Evolutionary conservation across 768 basidiomycete species (phyloP), one percentile per base, ranked within the genome.

Genomic region (Phanerodontia chrysosporium): DNA sequence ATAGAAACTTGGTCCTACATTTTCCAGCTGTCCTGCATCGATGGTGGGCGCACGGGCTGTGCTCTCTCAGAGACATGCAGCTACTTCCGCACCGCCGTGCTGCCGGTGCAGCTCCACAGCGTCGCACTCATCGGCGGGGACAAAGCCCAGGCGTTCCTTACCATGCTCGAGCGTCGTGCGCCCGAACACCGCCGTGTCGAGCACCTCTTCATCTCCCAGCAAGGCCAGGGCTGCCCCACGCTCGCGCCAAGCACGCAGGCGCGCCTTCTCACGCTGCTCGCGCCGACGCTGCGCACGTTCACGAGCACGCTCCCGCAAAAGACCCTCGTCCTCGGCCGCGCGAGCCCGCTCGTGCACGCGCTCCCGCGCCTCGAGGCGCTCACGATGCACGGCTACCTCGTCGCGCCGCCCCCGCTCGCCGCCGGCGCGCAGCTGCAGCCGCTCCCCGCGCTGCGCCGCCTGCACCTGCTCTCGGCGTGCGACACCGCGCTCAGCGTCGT

Each of bases 301-400:
- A 61, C 63, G 27, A 49, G 27, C 35, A 24, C 45, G 13, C 45
- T 60, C 14, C 45, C 22, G 6, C 56, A 55, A 18, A 29, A 45
- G 29, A 13, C 10, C 27, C 18, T 46, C 42, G 7, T 24, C 45
- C 8, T 52, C 42, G 14, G 24, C 45, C 25, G 21, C 5, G 25
- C 25, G 10, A 56, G 55, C 49, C 27, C 52, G 28, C 58, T 63
- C 42, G 45, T 29, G 58, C 51, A 46, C 28, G 16, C 48, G 4
- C 57, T 64, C 36, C 63, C 63, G 1, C 16, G 14, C 7, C 55
- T 64, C 27, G 35, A 32, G 18, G 63, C 62, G 45, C 63, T 64
- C 32, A 62, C 57, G 27, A 35, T 62, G 13, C 49, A 58, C 39
- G 55, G 53, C 45, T 30, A 49, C 30, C 39, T 58, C 52, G 29